Percentiles rank a stretch among this genome's conserved stretches.
Evolutionary conservation across 2,329 filamentous ascomycete species (phyloP).

Genomic region (Stachybotrys chlorohalonatus): DNA sequence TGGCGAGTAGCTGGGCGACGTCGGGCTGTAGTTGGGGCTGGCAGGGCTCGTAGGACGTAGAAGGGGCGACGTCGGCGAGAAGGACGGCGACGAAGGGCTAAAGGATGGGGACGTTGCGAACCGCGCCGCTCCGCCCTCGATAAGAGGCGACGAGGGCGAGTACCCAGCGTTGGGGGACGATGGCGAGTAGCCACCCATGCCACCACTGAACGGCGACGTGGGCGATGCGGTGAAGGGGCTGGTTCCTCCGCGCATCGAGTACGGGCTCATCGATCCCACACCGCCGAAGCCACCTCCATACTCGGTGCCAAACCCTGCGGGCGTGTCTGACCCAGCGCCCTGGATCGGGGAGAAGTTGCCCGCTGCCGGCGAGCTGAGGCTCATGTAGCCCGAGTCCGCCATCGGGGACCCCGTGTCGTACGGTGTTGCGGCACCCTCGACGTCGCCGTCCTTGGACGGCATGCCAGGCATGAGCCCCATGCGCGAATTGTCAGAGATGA

Average conservation of each 20-base stretch:
- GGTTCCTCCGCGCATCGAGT: constrained; percentile 47
- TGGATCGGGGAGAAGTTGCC: constrained; percentile 72
- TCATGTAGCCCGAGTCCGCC: constrained; percentile 59
- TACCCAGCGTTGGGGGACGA: constrained; percentile 66
- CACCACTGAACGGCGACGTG: constrained; percentile 51
- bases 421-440: constrained; percentile 82
- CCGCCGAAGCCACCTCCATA: constrained; percentile 45
- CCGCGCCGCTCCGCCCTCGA: constrained; percentile 42
- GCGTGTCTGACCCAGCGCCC: constrained; percentile 61
- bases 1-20: constrained; percentile 56
- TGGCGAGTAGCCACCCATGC: constrained; percentile 59
- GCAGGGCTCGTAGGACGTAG: constrained; percentile 45
- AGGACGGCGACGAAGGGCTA: constrained; percentile 54
- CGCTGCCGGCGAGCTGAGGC: constrained; percentile 52
- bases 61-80: constrained; percentile 53
- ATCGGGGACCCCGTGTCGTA: constrained; percentile 85
- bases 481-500: constrained; percentile 84
- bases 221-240: constrained; percentile 70
- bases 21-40: constrained; percentile 55
- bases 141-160: constrained; percentile 66
- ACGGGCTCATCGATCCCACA: constrained; percentile 52
- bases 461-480: constrained; percentile 75
- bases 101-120: constrained; percentile 54
- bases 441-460: constrained; percentile 63
- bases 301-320: constrained; percentile 55